phyloP scores from a whole-genome alignment of 1,284 basidiomycete species.

The Ceratobasidium sp. region DNA sequence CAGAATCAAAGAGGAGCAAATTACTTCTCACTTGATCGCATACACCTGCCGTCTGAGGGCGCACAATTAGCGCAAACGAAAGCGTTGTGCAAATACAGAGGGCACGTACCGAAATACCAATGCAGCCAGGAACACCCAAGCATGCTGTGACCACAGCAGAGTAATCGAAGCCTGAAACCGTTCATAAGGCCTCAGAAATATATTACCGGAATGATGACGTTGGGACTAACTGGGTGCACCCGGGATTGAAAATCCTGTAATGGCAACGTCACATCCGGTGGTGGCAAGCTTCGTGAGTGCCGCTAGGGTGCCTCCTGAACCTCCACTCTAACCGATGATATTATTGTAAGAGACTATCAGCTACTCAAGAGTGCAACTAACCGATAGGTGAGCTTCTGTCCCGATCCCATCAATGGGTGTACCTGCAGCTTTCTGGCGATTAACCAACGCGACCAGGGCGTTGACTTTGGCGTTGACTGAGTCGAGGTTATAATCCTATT shows the following conservation, averaged over 20 bases:
- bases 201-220: background rate
- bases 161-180: constrained; percentile 58
- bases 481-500: constrained; percentile 45
- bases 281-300: constrained; percentile 47
- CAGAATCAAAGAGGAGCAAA: constrained; percentile 63
- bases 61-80: too few relatives aligned
- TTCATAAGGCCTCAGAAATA: background rate
- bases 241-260: constrained; percentile 51
- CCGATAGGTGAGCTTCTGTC: constrained; percentile 56
- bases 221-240: constrained; percentile 6
- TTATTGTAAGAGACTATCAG: too few relatives aligned
- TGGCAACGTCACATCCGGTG: constrained; percentile 49
- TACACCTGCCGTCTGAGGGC: too few relatives aligned
- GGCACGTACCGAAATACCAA: constrained; percentile 61
- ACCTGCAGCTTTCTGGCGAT: constrained; percentile 23
- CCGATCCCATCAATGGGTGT: constrained; percentile 52
- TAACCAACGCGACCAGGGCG: constrained; percentile 19
- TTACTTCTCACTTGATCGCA: too few relatives aligned
- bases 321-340: too few relatives aligned
- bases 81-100: too few relatives aligned
- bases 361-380: constrained; percentile 43
- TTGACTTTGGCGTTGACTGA: constrained; percentile 33
- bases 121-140: constrained; percentile 60
- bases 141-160: constrained; percentile 63
- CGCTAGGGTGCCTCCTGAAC: constrained; percentile 46